Conservation (phyloP, 2,329 filamentous ascomycete species). For the Xylariomycetidae sp. region DNA sequence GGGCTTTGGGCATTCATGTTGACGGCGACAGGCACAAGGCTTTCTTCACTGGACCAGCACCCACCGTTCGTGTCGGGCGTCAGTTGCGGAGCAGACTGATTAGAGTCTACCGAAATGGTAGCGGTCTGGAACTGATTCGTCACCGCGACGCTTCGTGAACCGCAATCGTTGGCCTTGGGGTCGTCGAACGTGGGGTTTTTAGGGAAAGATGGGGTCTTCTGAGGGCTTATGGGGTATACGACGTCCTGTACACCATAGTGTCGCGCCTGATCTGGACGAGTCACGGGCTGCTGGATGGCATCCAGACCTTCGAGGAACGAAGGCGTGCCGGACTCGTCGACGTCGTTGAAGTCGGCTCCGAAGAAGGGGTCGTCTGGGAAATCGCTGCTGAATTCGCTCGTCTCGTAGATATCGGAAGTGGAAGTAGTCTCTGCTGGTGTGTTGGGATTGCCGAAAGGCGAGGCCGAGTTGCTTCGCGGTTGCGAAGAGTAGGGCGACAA, state of each 20-base stretch:
- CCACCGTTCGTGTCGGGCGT: slow-evolving; percentile 48
- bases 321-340: slow-evolving; percentile 34
- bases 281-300: slow-evolving; percentile 7
- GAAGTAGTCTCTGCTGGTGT: slow-evolving; percentile 49
- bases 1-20: slow-evolving; percentile 47
- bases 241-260: slow-evolving; percentile 8
- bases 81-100: slow-evolving; percentile 33
- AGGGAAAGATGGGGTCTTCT: slow-evolving; percentile 45
- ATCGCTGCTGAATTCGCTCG: slow-evolving; percentile 45
- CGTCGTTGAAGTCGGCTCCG: slow-evolving; percentile 41
- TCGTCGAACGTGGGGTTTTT: slow-evolving; percentile 34
- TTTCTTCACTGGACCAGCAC: slow-evolving; percentile 47
- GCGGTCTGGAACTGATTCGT: slow-evolving; percentile 34
- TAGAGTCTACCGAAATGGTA: slow-evolving; percentile 25
- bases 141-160: slow-evolving; percentile 28
- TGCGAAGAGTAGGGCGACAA: slow-evolving; percentile 42
- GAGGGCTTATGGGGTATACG: slow-evolving; percentile 45
- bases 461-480: slow-evolving; percentile 33
- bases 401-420: slow-evolving; percentile 42
- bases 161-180: slow-evolving; percentile 3
- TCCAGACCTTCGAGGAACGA: slow-evolving; percentile 39
- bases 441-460: slow-evolving; percentile 34
- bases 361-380: slow-evolving; percentile 46
- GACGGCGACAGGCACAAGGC: slow-evolving; percentile 32
- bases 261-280: slow-evolving; percentile 4